Conservation (phyloP, 352 stramenopile species). For the Blastocystis sp. region DNA sequence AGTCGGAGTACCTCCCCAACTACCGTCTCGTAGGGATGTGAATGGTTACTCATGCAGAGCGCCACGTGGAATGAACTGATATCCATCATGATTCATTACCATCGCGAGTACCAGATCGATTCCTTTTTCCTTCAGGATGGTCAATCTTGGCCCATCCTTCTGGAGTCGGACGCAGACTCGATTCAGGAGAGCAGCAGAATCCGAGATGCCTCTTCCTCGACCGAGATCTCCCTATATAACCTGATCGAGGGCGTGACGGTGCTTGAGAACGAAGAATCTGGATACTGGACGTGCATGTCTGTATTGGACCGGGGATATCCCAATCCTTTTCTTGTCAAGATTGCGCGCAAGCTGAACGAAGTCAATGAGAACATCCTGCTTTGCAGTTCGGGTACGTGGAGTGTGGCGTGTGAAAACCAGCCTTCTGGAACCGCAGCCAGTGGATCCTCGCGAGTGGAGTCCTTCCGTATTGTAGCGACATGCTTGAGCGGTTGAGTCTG, state of each 20-base stretch:
- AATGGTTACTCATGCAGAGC: not conserved
- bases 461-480: conserved; percentile 5
- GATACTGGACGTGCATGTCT: conserved; percentile 31
- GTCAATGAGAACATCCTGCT: not conserved
- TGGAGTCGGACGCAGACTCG: not conserved
- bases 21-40: conserved; percentile 19
- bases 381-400: not conserved
- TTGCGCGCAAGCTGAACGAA: conserved; percentile 6
- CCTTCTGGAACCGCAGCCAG: conserved; percentile 21
- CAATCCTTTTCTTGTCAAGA: conserved; percentile 48
- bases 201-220: too few relatives aligned
- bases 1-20: conserved; percentile 12
- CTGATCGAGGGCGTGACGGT: not conserved
- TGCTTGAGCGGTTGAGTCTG: not conserved
- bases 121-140: conserved; percentile 40
- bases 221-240: too few relatives aligned
- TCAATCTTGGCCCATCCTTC: conserved; percentile 28
- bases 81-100: not conserved
- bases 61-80: conserved; percentile 3
- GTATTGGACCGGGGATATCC: not conserved
- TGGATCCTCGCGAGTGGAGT: conserved; percentile 1
- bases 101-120: not conserved
- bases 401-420: not conserved
- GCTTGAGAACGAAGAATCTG: conserved; percentile 21
- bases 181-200: not conserved